Percentiles rank a stretch among this genome's conserved stretches.
Evolutionary conservation across 1,139 yeast genomes (phyloP).

Genomic region (Yamadazyma kanchanaburiensis): DNA sequence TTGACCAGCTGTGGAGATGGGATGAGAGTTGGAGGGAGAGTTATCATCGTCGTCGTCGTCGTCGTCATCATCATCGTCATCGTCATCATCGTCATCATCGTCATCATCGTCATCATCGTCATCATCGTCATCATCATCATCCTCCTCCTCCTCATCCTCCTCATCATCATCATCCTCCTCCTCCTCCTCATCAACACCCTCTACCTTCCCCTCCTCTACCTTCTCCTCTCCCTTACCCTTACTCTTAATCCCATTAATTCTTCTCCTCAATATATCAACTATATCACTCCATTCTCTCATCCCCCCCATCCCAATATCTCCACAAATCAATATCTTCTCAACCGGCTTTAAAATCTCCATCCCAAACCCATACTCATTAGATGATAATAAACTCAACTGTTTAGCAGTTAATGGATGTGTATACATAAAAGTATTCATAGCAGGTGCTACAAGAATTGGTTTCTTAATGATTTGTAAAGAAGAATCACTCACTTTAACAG

Average conservation of each 20-base stretch:
- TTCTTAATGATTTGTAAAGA: constrained; percentile 30
- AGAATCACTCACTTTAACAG: constrained; percentile 8
- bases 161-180: constrained; percentile 33
- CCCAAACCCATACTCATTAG: constrained; percentile 41
- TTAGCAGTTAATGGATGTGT: constrained; percentile 90
- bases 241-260: constrained; percentile 33
- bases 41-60: constrained; percentile 16
- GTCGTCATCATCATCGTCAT: constrained; percentile 19
- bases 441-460: constrained; percentile 90
- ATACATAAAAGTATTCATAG: constrained; percentile 96
- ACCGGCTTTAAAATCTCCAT: constrained; percentile 86
- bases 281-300: constrained; percentile 97
- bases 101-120: constrained; percentile 30
- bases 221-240: constrained; percentile 30
- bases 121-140: constrained; percentile 34
- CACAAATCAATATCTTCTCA: constrained; percentile 90
- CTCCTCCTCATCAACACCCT: constrained; percentile 35
- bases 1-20: too few relatives aligned
- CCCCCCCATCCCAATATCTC: constrained; percentile 97
- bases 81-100: constrained; percentile 26
- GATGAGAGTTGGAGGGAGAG: too few relatives aligned
- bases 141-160: constrained; percentile 36
- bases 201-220: constrained; percentile 36
- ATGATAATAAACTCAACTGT: constrained; percentile 59
- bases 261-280: constrained; percentile 71